These are phyloP conservation scores for Aulographum hederae DNA, from an alignment of 2,329 filamentous ascomycete species.

Conservation along the genomic window DNA sequence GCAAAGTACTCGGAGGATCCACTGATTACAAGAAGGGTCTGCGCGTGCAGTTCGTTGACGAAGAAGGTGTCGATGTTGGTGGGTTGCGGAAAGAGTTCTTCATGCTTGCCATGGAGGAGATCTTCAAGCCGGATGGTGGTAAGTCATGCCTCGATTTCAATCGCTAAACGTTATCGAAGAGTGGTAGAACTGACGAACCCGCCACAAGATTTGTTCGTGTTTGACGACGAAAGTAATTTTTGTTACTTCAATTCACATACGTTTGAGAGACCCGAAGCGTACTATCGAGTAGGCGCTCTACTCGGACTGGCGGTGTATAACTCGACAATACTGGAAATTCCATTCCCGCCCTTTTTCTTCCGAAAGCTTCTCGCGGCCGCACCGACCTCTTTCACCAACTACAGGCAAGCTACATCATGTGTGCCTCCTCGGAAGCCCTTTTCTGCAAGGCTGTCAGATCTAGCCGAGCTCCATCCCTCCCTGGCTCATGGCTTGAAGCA, in stretches of 20 bases:
- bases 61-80: slow-evolving; percentile 82
- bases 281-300: slow-evolving; percentile 74
- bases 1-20: slow-evolving; percentile 64
- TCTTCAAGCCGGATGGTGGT: slow-evolving; percentile 85
- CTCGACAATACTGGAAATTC: slow-evolving; percentile 78
- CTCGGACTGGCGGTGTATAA: slow-evolving; percentile 88
- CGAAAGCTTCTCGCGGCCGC: slow-evolving; percentile 68
- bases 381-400: slow-evolving; percentile 34
- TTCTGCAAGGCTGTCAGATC: slow-evolving; percentile 46
- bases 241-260: slow-evolving; percentile 89
- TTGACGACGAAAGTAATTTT: slow-evolving; percentile 76
- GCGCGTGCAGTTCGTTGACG: slow-evolving; percentile 67
- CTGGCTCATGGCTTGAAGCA: slow-evolving; percentile 59
- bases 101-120: slow-evolving; percentile 65
- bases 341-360: slow-evolving; percentile 76
- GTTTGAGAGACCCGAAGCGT: slow-evolving; percentile 83
- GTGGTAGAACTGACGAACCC: too few relatives aligned
- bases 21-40: slow-evolving; percentile 74
- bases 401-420: too few relatives aligned
- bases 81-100: slow-evolving; percentile 93
- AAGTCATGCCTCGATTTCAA: slow-evolving; percentile 22
- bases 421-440: too few relatives aligned
- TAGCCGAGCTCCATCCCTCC: slow-evolving; percentile 62
- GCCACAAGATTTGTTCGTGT: slow-evolving; percentile 82
- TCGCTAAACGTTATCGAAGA: too few relatives aligned